A percentile compares a stretch with the other conserved stretches of the same genome.
Evolutionary conservation across 1,284 basidiomycete genomes (phyloP).

Genomic region (Apiotrichum mycotoxinovorans): DNA sequence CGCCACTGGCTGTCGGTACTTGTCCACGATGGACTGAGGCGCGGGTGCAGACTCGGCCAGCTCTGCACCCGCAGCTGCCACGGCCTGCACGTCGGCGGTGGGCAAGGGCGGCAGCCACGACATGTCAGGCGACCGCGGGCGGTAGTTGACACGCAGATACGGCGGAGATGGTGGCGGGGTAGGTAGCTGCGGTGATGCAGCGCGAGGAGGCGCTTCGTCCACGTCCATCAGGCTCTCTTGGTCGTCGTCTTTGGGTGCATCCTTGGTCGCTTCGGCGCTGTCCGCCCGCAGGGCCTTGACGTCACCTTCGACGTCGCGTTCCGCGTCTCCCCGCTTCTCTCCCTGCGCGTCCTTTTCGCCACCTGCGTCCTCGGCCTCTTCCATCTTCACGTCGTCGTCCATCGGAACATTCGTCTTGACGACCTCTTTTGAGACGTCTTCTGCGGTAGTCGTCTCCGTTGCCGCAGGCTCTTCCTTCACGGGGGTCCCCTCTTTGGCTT

Average conservation of each 20-base stretch:
- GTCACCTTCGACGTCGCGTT: neutral
- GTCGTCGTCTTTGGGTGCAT: neutral
- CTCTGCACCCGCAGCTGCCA: neutral
- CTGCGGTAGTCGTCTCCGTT: neutral
- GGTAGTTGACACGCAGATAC: conserved; percentile 8
- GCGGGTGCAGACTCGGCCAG: conserved; percentile 5
- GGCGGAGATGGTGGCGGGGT: neutral
- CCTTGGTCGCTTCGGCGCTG: too few relatives aligned
- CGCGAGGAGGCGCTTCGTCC: neutral
- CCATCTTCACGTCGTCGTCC: neutral
- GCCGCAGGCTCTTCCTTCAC: neutral
- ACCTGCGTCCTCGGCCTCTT: neutral
- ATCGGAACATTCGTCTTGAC: neutral
- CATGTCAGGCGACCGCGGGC: conserved; percentile 18
- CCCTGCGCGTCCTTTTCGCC: neutral
- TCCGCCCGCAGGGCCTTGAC: too few relatives aligned
- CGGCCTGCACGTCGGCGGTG: conserved; percentile 8
- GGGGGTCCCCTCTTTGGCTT: neutral
- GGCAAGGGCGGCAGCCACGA: conserved; percentile 43
- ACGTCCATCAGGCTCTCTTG: conserved; percentile 1
- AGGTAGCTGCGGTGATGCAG: neutral
- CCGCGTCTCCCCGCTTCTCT: conserved; percentile 1
- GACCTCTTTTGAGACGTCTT: neutral
- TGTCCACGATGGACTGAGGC: conserved; percentile 34
- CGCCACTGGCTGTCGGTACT: conserved; percentile 34